These are phyloP conservation scores for Cutaneotrichosporon mucoides DNA, from an alignment of 1,284 basidiomycete species.

Conservation along the genomic window DNA sequence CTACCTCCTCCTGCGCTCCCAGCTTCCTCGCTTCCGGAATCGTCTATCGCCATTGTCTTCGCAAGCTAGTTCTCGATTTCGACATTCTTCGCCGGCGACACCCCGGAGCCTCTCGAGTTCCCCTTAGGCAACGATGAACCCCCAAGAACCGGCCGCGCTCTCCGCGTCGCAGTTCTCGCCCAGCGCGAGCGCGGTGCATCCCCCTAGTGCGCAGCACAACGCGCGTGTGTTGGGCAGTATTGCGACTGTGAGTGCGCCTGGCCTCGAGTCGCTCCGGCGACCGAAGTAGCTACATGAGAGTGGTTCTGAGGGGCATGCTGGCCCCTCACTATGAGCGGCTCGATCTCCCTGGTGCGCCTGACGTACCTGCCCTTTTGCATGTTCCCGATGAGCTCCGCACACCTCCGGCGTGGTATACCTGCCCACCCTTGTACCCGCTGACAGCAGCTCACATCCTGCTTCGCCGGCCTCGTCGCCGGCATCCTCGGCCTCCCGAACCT, in stretches of 20 bases:
- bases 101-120: too few relatives aligned
- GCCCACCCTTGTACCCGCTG: constrained; percentile 26
- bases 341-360: not conserved
- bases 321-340: too few relatives aligned
- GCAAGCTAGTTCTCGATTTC: too few relatives aligned
- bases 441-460: constrained; percentile 63
- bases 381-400: not conserved
- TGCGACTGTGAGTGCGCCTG: constrained; percentile 32
- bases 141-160: constrained; percentile 22
- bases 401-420: not conserved
- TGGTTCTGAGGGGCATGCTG: not conserved
- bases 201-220: constrained; percentile 68
- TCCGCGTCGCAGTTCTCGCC: constrained; percentile 35
- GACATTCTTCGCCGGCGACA: too few relatives aligned
- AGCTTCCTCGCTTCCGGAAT: too few relatives aligned
- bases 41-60: too few relatives aligned
- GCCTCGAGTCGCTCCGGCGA: not conserved
- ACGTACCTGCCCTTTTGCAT: not conserved
- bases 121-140: constrained; percentile 21
- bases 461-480: constrained; percentile 77
- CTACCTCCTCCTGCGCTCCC: too few relatives aligned
- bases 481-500: constrained; percentile 79
- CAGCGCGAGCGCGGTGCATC: constrained; percentile 54
- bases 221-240: constrained; percentile 53
- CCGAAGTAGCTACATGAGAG: not conserved